These are phyloP conservation scores for Dendrocalamus latiflorus DNA, from an alignment of 202 grass and related monocot species.

Conservation along the genomic window DNA sequence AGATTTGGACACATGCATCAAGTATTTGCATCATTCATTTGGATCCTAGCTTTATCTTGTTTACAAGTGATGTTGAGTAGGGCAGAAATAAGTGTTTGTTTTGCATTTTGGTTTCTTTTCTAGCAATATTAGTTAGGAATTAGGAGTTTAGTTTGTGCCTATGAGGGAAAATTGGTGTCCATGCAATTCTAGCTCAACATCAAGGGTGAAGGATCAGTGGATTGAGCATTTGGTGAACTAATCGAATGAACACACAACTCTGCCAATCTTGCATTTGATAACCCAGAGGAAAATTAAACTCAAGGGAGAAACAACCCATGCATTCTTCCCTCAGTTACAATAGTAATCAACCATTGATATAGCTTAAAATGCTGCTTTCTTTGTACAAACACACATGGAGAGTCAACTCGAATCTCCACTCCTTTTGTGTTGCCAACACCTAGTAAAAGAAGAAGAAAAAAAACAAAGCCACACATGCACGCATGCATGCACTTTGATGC, in stretches of 20 bases:
- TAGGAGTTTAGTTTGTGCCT: neutral
- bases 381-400: conserved; percentile 64
- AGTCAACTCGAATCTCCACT: conserved; percentile 46
- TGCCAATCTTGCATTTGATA: conserved; percentile 22
- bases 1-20: neutral
- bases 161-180: neutral
- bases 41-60: conserved; percentile 4
- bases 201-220: neutral
- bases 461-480: neutral
- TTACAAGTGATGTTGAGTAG: neutral
- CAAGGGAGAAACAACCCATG: neutral
- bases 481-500: conserved; percentile 23
- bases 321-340: neutral
- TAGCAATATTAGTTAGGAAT: neutral
- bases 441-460: neutral
- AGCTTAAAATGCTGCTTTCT: conserved; percentile 32
- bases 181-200: neutral
- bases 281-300: conserved; percentile 10
- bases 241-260: neutral
- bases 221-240: neutral
- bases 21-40: neutral
- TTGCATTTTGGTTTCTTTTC: neutral
- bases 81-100: neutral
- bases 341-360: conserved; percentile 28
- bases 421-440: conserved; percentile 40